Evolutionary conservation across 495 filamentous ascomycete species (phyloP).

Genomic region (Hypoxylon trugodes): DNA sequence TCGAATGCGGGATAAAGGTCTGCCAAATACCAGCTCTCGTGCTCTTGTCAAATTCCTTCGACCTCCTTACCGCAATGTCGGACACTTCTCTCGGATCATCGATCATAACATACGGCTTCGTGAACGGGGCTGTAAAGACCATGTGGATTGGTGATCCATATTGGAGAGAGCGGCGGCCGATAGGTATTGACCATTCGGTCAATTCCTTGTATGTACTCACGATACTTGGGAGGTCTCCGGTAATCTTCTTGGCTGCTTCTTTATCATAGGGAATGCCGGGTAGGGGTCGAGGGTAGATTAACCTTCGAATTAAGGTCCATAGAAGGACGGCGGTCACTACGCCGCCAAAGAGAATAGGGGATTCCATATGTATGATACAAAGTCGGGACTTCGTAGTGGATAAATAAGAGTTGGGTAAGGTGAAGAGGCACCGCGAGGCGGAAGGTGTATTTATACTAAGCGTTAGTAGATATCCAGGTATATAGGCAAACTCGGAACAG

Average conservation of each 20-base stretch:
- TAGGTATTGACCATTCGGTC: slow-evolving; percentile 12
- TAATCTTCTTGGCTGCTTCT: slow-evolving; percentile 36
- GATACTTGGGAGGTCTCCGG: slow-evolving; percentile 45
- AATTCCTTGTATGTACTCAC: slow-evolving; percentile 28
- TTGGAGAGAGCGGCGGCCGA: slow-evolving; percentile 13
- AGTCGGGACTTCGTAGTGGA: background rate
- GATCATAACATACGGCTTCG: slow-evolving; percentile 37
- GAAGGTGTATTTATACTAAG: no score
- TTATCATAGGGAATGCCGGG: slow-evolving; percentile 51
- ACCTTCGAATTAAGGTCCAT: background rate
- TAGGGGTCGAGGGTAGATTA: slow-evolving; percentile 40
- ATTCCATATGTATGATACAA: background rate
- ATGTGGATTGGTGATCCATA: slow-evolving; percentile 42
- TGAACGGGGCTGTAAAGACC: slow-evolving; percentile 33
- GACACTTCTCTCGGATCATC: slow-evolving; percentile 45
- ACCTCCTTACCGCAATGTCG: slow-evolving; percentile 42
- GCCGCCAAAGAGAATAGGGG: background rate
- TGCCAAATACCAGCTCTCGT: slow-evolving; percentile 24
- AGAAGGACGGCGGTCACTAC: background rate
- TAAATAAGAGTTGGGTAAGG: background rate
- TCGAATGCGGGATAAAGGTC: slow-evolving; percentile 39
- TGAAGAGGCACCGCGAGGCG: background rate
- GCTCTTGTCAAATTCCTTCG: slow-evolving; percentile 45
- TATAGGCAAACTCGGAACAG: no score
- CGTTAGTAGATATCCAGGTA: no score